Evolutionary conservation across 2,329 filamentous ascomycete genomes (phyloP).

Genomic region (Ceratocystis cacaofunesta): DNA sequence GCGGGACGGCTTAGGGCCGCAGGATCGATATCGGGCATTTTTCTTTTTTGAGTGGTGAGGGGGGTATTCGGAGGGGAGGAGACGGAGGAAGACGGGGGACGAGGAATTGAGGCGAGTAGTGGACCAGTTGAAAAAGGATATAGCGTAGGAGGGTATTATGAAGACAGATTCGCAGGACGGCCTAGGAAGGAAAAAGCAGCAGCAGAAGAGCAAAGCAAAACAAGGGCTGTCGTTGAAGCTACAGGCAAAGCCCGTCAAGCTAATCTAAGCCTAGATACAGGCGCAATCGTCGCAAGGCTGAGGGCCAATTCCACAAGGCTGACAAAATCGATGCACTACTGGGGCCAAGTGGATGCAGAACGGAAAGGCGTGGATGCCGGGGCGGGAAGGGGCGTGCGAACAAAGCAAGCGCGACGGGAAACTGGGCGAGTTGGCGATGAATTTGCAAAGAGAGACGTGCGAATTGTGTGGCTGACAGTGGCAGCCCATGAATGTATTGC

Average conservation of each 20-base stretch:
- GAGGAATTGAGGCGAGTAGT: neutral
- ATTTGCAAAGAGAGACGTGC: neutral
- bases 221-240: neutral
- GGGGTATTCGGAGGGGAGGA: constrained; percentile 16
- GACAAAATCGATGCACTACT: neutral
- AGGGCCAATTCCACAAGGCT: constrained; percentile 7
- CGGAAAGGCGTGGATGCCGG: neutral
- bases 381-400: neutral
- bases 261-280: neutral
- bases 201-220: neutral
- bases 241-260: neutral
- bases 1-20: constrained; percentile 50
- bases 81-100: constrained; percentile 13
- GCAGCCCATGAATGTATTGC: neutral
- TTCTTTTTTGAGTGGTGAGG: too few relatives aligned
- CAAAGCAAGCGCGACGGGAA: neutral
- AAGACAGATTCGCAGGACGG: too few relatives aligned
- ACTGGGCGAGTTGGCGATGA: neutral
- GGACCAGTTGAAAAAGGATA: too few relatives aligned
- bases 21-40: constrained; percentile 57
- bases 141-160: too few relatives aligned
- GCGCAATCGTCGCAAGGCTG: constrained; percentile 12
- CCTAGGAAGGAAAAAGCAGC: constrained; percentile 11
- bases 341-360: neutral
- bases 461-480: neutral